Base-by-base conservation (phyloP, 257 asterid genomes). In the Nicotiana undulata region DNA sequence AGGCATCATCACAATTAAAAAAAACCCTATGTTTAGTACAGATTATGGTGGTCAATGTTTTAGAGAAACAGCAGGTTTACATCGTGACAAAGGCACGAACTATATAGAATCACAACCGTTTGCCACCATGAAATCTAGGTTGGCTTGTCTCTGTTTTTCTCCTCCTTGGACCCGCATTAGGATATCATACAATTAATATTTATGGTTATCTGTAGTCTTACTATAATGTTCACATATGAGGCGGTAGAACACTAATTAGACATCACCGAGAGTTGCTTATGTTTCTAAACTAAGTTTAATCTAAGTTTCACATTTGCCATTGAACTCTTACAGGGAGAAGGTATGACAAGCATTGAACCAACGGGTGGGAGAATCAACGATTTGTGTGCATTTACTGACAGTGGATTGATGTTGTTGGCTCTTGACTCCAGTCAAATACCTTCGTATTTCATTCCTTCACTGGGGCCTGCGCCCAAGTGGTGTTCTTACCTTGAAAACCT, bases 401-500 rank as follows among this genome's bases (percentile, higher is more conserved):
- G 97, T 70, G 99, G 99, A 34, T 84, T 95, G 86, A 86, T 95
- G 31, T 76, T 92, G 83, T 86, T 93, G 92, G 99, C 97, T 79
- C 89, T 95, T 81, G 99, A 93, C 86, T 90, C 85, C 86, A 92
- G 94, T 83, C 97, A 92, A 81, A 91, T 95, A 86, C 99, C 99
- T 31, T 91, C 97, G 82, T 95, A 90, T 85, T 95, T 92, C 88
- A 90, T 92, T 83, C 99, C 99, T 79, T 95, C 93, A 82, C 97
- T 95, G 67, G 99, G 99, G 68, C 97, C 97, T 70, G 99, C 98
- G 64, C 99, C 99, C 40, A 95, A 92, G 88, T 95, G 99, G 99
- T 90, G 96, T 79, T 88, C 99, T 70, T 87, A 90, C 85, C 83
- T 95, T 77, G 98, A 95, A 81, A 92, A 89, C 81, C 77, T 95